A percentile compares a stretch with the other conserved stretches of the same genome.
Evolutionary conservation across 179 eudicot genomes (phyloP).

Genomic region (Silene noctiflora): DNA sequence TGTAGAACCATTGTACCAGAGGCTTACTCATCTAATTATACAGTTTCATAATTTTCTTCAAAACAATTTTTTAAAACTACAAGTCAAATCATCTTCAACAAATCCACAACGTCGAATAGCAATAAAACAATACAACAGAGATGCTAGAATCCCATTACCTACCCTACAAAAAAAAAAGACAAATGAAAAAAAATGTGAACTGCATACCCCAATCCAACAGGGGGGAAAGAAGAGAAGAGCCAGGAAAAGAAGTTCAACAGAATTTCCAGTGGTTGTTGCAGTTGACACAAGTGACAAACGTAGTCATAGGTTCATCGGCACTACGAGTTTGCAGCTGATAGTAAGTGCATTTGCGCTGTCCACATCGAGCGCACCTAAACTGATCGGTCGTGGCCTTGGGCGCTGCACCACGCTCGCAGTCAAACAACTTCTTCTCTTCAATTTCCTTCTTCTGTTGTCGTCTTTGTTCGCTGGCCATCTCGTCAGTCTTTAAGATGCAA

Average conservation of each 20-base stretch:
- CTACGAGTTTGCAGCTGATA: slow-evolving; percentile 74
- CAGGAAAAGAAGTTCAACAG: slow-evolving; percentile 23
- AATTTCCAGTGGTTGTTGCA: slow-evolving; percentile 54
- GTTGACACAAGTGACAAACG: slow-evolving; percentile 73
- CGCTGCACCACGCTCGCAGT: slow-evolving; percentile 50
- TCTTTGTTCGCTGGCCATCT: slow-evolving; percentile 77
- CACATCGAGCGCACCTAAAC: slow-evolving; percentile 65
- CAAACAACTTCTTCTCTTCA: slow-evolving; percentile 58
- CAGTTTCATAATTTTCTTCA: no score
- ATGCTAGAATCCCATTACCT: no score
- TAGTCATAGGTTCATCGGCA: slow-evolving; percentile 83
- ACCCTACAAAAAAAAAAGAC: no score
- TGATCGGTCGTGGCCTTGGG: slow-evolving; percentile 60
- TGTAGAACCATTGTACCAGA: no score
- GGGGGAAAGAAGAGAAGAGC: no score
- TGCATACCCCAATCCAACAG: no score
- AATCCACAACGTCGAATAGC: no score
- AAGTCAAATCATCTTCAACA: no score
- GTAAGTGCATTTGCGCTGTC: slow-evolving; percentile 55
- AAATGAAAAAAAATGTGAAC: no score
- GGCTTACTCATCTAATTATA: no score
- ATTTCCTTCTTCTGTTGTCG: slow-evolving; percentile 47
- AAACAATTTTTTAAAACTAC: no score
- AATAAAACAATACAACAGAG: no score
- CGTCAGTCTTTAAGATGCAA: slow-evolving; percentile 44